A percentile compares a stretch with the other conserved stretches of the same genome.
These are phyloP conservation scores for Yueomyces sinensis DNA, from an alignment of 805 yeast genomes.

Conservation along the genomic window DNA sequence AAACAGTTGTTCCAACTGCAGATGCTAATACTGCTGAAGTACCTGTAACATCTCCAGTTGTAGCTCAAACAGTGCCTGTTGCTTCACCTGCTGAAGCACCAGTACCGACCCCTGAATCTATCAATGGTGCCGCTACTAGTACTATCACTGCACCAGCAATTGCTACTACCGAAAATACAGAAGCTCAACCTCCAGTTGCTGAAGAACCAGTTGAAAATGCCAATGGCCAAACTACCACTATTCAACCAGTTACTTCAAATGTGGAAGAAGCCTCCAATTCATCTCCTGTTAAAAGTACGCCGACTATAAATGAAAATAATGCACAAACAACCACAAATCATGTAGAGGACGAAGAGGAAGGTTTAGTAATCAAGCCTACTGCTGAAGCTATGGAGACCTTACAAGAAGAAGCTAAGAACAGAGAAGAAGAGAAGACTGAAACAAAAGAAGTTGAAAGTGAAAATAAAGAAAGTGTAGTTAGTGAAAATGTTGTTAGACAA, in stretches of 20 bases:
- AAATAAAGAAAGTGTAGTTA: conserved; percentile 4
- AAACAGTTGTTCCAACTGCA: not conserved
- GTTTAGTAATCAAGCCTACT: conserved; percentile 21
- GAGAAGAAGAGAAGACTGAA: conserved; percentile 24
- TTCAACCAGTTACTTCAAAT: too few relatives aligned
- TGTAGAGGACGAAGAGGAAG: conserved; percentile 1
- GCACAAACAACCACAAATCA: not conserved
- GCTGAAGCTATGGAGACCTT: conserved; percentile 28
- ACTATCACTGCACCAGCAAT: conserved; percentile 1
- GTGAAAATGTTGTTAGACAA: conserved; percentile 23
- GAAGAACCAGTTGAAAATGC: not conserved
- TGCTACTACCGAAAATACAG: conserved; percentile 1
- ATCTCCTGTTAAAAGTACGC: not conserved
- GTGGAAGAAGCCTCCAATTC: not conserved
- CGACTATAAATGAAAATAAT: not conserved
- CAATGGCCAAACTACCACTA: not conserved
- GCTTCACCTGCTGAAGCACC: conserved; percentile 1
- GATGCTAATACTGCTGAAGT: not conserved
- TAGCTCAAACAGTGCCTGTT: conserved; percentile 4
- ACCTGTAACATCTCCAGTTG: conserved; percentile 1
- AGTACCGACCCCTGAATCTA: conserved; percentile 2
- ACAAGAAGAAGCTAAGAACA: conserved; percentile 28
- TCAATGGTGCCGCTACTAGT: conserved; percentile 1
- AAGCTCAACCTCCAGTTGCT: conserved; percentile 1
- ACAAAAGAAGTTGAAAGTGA: conserved; percentile 6